Percentiles rank a stretch among this genome's conserved stretches.
These are phyloP conservation scores for Claviceps paspali DNA, from an alignment of 2,329 filamentous ascomycete genomes.

Conservation along the genomic window DNA sequence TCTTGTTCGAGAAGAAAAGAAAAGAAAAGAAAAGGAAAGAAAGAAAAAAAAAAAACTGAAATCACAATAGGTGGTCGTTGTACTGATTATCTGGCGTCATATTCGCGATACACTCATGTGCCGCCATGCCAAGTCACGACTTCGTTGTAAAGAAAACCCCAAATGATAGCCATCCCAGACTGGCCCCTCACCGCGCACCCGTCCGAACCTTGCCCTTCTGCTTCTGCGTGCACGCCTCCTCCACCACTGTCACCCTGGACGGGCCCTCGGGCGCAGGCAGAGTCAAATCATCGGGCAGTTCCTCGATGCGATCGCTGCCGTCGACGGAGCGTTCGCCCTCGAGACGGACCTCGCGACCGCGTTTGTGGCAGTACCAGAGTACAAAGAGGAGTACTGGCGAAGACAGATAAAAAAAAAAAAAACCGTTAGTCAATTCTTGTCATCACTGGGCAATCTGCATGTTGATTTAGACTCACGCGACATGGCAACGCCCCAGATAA, in stretches of 20 bases:
- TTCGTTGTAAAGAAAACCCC: too few relatives aligned
- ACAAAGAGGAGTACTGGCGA: constrained; percentile 71
- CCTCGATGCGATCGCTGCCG: constrained; percentile 28
- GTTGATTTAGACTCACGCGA: constrained; percentile 69
- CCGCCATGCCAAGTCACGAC: too few relatives aligned
- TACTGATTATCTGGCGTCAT: too few relatives aligned
- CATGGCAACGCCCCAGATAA: constrained; percentile 76
- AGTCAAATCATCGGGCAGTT: constrained; percentile 32
- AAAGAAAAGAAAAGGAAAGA: too few relatives aligned
- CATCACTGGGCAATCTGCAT: too few relatives aligned
- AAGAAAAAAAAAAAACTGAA: too few relatives aligned
- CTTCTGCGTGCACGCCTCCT: not conserved
- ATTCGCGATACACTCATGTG: too few relatives aligned
- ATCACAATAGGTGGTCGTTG: too few relatives aligned
- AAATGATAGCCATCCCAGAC: too few relatives aligned
- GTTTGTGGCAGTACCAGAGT: constrained; percentile 97
- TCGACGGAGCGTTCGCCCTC: constrained; percentile 37
- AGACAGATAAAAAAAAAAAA: not conserved
- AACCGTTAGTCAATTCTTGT: too few relatives aligned
- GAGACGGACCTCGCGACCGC: constrained; percentile 71
- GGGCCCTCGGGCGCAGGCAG: constrained; percentile 17
- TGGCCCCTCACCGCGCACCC: too few relatives aligned
- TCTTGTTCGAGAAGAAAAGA: too few relatives aligned
- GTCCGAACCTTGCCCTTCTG: not conserved
- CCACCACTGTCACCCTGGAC: not conserved